A percentile compares a stretch with the other conserved stretches of the same genome.
Conservation (phyloP, 2,329 filamentous ascomycete genomes). For the Aspergillus alliaceus region DNA sequence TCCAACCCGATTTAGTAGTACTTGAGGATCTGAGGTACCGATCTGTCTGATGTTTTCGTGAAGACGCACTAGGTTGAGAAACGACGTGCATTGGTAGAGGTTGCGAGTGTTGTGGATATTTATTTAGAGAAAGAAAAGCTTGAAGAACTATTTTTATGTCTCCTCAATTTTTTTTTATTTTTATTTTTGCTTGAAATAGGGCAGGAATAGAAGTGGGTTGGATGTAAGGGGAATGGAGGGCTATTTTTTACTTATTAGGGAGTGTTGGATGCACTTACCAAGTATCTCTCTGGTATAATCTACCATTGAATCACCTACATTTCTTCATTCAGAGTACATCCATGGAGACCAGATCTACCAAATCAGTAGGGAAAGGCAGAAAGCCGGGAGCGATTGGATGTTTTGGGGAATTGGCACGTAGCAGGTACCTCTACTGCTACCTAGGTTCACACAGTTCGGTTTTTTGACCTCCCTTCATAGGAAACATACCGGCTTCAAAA, state of each 20-base stretch:
- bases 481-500: background rate
- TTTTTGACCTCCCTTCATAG: background rate
- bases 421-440: background rate
- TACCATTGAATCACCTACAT: background rate
- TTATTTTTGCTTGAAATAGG: background rate
- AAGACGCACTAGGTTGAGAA: background rate
- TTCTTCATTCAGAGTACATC: background rate
- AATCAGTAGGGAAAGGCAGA: background rate
- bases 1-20: background rate
- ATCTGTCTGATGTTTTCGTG: background rate
- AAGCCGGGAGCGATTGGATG: background rate
- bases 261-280: background rate
- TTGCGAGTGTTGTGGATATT: background rate
- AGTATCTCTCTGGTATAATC: background rate
- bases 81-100: background rate
- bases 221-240: background rate
- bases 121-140: background rate
- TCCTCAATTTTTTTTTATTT: background rate
- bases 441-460: background rate
- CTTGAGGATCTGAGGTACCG: too few relatives aligned
- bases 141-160: background rate
- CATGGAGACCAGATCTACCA: background rate
- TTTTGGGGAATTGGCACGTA: background rate
- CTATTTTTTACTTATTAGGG: background rate
- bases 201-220: background rate